Base-by-base conservation (phyloP, 1,139 yeast genomes). In the Maudiozyma humilis region DNA sequence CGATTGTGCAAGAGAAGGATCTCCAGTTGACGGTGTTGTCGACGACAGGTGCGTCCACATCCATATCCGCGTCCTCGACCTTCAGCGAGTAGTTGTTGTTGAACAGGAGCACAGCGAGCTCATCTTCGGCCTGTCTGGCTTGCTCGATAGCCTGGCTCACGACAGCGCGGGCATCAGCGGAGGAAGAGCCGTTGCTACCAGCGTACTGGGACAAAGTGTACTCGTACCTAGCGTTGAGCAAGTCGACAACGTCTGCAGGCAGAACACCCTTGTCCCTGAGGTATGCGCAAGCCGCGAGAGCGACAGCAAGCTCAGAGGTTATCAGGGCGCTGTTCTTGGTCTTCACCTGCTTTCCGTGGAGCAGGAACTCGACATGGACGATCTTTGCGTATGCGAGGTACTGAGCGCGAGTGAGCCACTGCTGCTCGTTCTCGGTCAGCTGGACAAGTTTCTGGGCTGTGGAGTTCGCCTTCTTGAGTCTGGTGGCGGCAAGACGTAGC, bases 1-100 rank as follows among this genome's bases (percentile, higher is more conserved):
- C 69, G 30, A 89, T 70, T 7, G 58, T 58, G 0, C 96, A 95
- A n/a, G 69, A 67, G 63, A 84, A 87, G 36, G 73, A 68, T 59
- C 93, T 73, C 96, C 96, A 89, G 32, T 67, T 57, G 38, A 88
- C 69, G 20, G 67, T 64, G 27, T 62, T 64, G 20, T 67, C 53
- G 16, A 66, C 51, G n/a, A n/a, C n/a, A n/a, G n/a, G n/a, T 34
- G 59, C 44, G 27, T 53, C 61, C 1, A 52, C 52, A n/a, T 44
- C 49, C 47, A 50, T 47, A 36, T 54, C 53, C 48, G 47, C 42
- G 39, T 51, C 53, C 38, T 47, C 49, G 29, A 45, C 29, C 29
- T 49, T 49, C 10, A 46, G 41, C 8, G 46, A 48, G 45, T 54
- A 62, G 2, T 65, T 62, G 27, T 64, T 60, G 3, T 69, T 64